phyloP scores from a whole-genome alignment of 495 filamentous ascomycete species.

The Xeromyces bisporus region DNA sequence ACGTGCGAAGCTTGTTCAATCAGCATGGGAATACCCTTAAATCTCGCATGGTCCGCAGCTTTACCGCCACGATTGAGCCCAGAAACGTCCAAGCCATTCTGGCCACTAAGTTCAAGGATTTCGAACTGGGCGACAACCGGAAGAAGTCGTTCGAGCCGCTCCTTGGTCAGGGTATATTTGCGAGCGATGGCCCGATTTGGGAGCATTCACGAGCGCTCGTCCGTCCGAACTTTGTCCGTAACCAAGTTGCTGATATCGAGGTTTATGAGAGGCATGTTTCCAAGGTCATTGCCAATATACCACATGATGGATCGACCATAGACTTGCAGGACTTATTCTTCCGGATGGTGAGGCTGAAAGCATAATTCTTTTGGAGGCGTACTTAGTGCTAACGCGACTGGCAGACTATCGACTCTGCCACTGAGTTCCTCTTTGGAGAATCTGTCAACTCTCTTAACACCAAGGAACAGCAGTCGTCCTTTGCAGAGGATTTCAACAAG shows the following conservation, averaged over 20 bases:
- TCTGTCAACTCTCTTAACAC: constrained; percentile 37
- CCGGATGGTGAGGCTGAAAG: too few species aligned
- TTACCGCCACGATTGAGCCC: too few species aligned
- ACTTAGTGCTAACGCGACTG: too few species aligned
- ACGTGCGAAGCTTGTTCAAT: too few species aligned
- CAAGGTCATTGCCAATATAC: constrained; percentile 23
- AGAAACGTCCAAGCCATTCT: constrained; percentile 42
- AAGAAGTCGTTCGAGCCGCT: constrained; percentile 35
- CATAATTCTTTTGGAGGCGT: too few species aligned
- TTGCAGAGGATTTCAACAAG: constrained; percentile 35
- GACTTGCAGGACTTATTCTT: constrained; percentile 38
- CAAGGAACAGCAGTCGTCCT: constrained; percentile 31
- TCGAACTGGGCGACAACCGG: constrained; percentile 36
- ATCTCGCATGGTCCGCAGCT: too few species aligned
- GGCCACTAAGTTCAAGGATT: constrained; percentile 38
- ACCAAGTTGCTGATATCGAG: constrained; percentile 29
- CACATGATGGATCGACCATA: constrained; percentile 22
- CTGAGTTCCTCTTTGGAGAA: constrained; percentile 39
- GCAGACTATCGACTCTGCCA: constrained; percentile 43
- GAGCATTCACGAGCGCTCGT: constrained; percentile 34
- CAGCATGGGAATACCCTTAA: too few species aligned
- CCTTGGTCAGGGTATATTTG: constrained; percentile 41
- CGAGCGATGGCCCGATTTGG: constrained; percentile 38
- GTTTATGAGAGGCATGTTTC: constrained; percentile 35
- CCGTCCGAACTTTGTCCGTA: constrained; percentile 40